Evolutionary conservation across 2,329 filamentous ascomycete species (phyloP).

Genomic region (Hymenoscyphus fraxineus): DNA sequence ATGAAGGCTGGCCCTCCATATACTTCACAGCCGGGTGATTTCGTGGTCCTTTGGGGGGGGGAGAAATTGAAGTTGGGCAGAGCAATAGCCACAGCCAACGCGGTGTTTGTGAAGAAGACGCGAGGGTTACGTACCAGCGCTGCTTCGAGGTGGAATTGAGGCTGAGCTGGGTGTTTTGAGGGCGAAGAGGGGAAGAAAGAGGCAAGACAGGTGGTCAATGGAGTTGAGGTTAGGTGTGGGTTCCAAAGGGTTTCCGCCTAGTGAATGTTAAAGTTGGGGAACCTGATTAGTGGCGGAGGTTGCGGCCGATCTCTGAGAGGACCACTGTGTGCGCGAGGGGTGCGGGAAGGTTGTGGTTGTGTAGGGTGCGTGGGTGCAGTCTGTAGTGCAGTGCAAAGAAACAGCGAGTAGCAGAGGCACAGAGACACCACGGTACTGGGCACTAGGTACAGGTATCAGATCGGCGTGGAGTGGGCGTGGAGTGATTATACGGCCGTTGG

Average conservation of each 20-base stretch:
- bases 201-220: background rate
- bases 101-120: conserved; percentile 3
- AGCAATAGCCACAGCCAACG: conserved; percentile 14
- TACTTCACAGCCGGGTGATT: conserved; percentile 28
- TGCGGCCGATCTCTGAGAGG: background rate
- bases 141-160: background rate
- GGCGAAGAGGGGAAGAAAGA: background rate
- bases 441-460: background rate
- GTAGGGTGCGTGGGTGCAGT: conserved; percentile 9
- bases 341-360: conserved; percentile 13
- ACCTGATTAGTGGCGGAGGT: background rate
- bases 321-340: background rate
- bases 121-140: background rate
- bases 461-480: background rate
- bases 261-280: background rate
- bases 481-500: background rate
- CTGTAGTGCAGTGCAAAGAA: conserved; percentile 10
- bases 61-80: conserved; percentile 7
- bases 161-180: background rate
- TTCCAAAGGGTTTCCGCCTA: background rate
- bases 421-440: conserved; percentile 1
- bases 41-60: conserved; percentile 18
- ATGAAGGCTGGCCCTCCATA: conserved; percentile 35
- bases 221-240: background rate
- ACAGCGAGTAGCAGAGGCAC: conserved; percentile 9